phyloP scores from a whole-genome alignment of 805 yeast genomes.

The Suhomyces vadensis region DNA sequence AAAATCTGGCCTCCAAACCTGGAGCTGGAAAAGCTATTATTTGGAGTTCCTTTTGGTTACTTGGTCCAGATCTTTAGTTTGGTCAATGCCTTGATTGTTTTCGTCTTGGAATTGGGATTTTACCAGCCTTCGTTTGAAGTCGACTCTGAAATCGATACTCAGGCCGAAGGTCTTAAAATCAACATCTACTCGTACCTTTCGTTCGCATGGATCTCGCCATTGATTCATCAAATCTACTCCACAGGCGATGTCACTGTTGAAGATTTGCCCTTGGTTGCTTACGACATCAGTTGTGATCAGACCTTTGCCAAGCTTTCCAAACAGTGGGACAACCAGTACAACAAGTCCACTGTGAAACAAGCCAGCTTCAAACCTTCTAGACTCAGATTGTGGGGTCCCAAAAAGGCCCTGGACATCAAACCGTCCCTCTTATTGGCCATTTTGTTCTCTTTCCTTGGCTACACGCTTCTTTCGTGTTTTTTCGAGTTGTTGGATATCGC shows the following conservation, averaged over 20 bases:
- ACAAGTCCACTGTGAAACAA: conserved; percentile 10
- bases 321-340: conserved; percentile 24
- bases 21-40: background rate
- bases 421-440: conserved; percentile 26
- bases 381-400: conserved; percentile 1
- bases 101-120: conserved; percentile 18
- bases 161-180: conserved; percentile 15
- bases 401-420: conserved; percentile 13
- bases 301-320: conserved; percentile 21
- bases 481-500: conserved; percentile 25
- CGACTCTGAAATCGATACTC: conserved; percentile 19
- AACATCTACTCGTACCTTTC: conserved; percentile 25
- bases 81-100: conserved; percentile 14
- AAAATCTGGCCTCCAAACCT: conserved; percentile 12
- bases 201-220: conserved; percentile 30
- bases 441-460: conserved; percentile 17
- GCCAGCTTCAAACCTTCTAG: conserved; percentile 3
- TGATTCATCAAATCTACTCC: conserved; percentile 24
- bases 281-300: conserved; percentile 13
- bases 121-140: conserved; percentile 20
- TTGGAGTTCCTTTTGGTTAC: background rate
- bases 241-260: conserved; percentile 22
- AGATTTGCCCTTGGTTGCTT: conserved; percentile 16
- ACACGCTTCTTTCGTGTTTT: conserved; percentile 14
- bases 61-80: conserved; percentile 14